These are phyloP conservation scores for Pistacia vera DNA, from an alignment of 345 rosid genomes.

Conservation along the genomic window DNA sequence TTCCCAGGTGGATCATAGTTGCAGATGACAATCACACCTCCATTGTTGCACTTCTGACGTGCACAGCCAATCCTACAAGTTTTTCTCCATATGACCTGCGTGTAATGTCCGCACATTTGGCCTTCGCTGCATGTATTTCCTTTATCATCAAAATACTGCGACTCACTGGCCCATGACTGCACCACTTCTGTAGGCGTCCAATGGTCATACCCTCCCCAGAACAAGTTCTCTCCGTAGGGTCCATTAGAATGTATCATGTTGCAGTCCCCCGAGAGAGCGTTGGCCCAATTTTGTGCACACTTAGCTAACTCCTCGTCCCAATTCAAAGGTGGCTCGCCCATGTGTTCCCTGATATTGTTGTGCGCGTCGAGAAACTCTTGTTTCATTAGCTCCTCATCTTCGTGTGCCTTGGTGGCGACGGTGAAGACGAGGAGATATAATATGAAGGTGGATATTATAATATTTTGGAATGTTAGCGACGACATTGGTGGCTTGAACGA, in stretches of 20 bases:
- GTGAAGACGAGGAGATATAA: neutral
- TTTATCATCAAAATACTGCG: conserved; percentile 17
- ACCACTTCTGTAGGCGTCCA: conserved; percentile 44
- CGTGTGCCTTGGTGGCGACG: neutral
- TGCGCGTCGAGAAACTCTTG: conserved; percentile 37
- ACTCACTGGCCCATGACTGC: conserved; percentile 40
- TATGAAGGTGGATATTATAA: neutral
- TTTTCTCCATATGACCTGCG: conserved; percentile 51
- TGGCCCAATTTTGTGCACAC: conserved; percentile 27
- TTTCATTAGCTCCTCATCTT: neutral
- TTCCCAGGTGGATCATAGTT: conserved; percentile 53
- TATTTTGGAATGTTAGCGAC: neutral
- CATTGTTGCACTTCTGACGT: conserved; percentile 21
- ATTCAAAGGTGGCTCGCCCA: conserved; percentile 32
- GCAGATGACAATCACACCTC: conserved; percentile 38
- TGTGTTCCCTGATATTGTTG: conserved; percentile 25
- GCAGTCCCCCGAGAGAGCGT: conserved; percentile 27
- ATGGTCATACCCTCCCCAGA: conserved; percentile 35
- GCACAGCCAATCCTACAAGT: conserved; percentile 46
- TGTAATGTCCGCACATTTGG: conserved; percentile 54
- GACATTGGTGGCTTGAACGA: neutral
- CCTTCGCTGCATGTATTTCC: conserved; percentile 25
- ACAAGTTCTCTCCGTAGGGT: conserved; percentile 50
- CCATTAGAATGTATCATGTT: conserved; percentile 41
- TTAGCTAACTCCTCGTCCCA: conserved; percentile 41